Evolutionary conservation across 306 rosid species (phyloP).

Genomic region (Hippophae tibetana): DNA sequence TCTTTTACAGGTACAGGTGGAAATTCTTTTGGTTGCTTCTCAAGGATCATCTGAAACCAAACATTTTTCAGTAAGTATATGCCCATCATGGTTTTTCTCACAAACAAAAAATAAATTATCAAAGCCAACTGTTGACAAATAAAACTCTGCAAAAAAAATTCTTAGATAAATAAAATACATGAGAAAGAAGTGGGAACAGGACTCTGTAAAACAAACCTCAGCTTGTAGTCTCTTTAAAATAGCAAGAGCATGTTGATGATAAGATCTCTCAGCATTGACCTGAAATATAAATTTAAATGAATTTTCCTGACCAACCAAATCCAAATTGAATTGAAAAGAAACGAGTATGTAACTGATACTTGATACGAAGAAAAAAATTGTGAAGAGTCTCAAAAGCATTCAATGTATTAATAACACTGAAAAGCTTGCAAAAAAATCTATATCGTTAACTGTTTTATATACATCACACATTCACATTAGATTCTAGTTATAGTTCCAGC

Average conservation of each 20-base stretch:
- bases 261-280: constrained; percentile 82
- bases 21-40: constrained; percentile 42
- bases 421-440: too few species aligned
- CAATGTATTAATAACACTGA: too few species aligned
- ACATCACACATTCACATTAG: too few species aligned
- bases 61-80: constrained; percentile 9
- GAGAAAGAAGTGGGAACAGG: constrained; percentile 16
- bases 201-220: constrained; percentile 42
- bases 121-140: constrained; percentile 8
- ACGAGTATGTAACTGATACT: neutral
- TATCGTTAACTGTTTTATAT: too few species aligned
- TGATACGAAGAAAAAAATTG: too few species aligned
- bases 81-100: constrained; percentile 15
- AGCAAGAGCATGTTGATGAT: constrained; percentile 64
- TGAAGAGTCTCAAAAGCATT: too few species aligned
- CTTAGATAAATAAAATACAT: neutral
- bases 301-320: neutral
- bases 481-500: too few species aligned
- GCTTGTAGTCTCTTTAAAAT: constrained; percentile 60
- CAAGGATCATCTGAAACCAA: constrained; percentile 39
- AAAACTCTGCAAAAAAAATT: neutral
- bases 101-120: constrained; percentile 8
- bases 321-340: too few species aligned
- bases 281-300: constrained; percentile 19
- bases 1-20: constrained; percentile 21